Percentiles rank a stretch among this genome's conserved stretches.
phyloP scores from a whole-genome alignment of 371 early-diverging fungal genomes.

The Mortierella sp. region DNA sequence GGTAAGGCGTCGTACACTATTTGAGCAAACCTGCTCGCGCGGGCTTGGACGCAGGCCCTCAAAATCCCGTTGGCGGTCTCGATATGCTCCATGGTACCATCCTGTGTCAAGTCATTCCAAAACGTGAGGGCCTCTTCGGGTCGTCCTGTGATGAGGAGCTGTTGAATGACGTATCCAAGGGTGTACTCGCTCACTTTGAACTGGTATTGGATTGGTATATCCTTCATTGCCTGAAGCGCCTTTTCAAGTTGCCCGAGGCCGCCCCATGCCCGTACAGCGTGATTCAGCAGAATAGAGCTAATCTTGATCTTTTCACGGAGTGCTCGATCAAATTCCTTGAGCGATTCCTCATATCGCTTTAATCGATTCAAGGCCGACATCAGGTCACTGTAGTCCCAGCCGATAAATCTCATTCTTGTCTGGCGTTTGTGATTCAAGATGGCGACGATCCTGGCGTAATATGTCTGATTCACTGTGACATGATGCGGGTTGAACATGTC shows the following conservation, averaged over 20 bases:
- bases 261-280: constrained; percentile 47
- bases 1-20: constrained; percentile 33
- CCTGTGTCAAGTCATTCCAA: constrained; percentile 19
- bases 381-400: constrained; percentile 46
- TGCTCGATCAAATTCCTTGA: constrained; percentile 23
- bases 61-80: constrained; percentile 42
- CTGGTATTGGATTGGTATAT: neutral
- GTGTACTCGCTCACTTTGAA: constrained; percentile 40
- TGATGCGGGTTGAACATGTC: neutral
- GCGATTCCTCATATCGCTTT: constrained; percentile 30
- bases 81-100: constrained; percentile 9
- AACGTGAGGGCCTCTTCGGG: constrained; percentile 4
- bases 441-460: constrained; percentile 36
- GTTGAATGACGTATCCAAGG: constrained; percentile 39
- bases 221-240: constrained; percentile 21
- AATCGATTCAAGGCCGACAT: constrained; percentile 39
- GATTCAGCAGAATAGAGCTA: constrained; percentile 46
- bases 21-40: constrained; percentile 33
- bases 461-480: constrained; percentile 1
- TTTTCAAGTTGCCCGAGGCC: constrained; percentile 33
- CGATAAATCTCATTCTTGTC: neutral
- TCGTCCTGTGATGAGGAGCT: constrained; percentile 10
- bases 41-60: constrained; percentile 24
- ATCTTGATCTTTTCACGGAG: neutral
- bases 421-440: constrained; percentile 38